Conservation (phyloP, 805 yeast species). For the Ogataea paraovalis region DNA sequence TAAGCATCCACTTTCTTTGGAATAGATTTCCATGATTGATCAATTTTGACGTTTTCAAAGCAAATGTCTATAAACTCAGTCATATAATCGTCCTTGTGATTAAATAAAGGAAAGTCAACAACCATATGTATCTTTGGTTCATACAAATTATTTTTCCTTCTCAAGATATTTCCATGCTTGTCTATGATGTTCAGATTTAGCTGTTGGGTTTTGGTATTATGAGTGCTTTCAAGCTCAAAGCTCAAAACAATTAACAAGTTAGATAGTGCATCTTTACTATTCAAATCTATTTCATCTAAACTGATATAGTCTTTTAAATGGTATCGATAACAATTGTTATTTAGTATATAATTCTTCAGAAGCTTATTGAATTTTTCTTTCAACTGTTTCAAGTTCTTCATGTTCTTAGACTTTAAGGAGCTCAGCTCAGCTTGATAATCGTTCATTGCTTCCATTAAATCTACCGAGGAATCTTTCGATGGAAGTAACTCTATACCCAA, state of each 20-base stretch:
- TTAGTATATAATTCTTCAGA: conserved; percentile 7
- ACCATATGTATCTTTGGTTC: conserved; percentile 17
- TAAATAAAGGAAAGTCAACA: conserved; percentile 20
- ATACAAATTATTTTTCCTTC: conserved; percentile 23
- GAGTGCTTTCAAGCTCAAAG: conserved; percentile 14
- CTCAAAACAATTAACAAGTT: conserved; percentile 22
- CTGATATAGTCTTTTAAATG: conserved; percentile 10
- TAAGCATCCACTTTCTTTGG: conserved; percentile 16
- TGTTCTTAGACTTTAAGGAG: conserved; percentile 4
- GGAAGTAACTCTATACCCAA: neutral
- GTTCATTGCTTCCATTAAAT: conserved; percentile 11
- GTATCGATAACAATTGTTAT: conserved; percentile 19
- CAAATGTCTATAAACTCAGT: conserved; percentile 27
- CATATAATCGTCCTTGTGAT: conserved; percentile 11
- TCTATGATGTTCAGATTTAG: conserved; percentile 29
- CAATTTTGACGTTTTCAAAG: conserved; percentile 28
- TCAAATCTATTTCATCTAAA: conserved; percentile 1
- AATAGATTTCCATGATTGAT: conserved; percentile 27
- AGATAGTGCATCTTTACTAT: conserved; percentile 1
- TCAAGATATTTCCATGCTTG: conserved; percentile 22
- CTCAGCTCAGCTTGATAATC: conserved; percentile 9
- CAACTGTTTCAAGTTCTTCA: conserved; percentile 4
- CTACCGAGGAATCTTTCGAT: neutral
- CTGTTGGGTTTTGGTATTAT: conserved; percentile 19
- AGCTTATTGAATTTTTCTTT: conserved; percentile 8